phyloP scores from a whole-genome alignment of 169 alveolate genomes.

The Toxoplasma gondii region DNA sequence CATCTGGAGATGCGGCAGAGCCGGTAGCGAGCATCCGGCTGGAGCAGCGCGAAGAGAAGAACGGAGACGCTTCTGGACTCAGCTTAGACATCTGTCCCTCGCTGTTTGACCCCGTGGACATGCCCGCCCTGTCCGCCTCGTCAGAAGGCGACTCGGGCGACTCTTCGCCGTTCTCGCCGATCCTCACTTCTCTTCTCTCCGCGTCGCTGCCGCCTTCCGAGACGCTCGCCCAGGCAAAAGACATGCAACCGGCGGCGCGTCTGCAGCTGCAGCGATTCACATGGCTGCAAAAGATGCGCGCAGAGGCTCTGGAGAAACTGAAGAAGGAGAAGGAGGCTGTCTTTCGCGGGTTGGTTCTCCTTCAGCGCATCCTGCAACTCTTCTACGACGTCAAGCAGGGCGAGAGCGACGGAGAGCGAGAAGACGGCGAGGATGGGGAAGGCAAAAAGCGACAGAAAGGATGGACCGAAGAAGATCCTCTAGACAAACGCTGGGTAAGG shows the following conservation, averaged over 20 bases:
- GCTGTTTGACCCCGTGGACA: not conserved
- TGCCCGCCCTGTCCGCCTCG: not conserved
- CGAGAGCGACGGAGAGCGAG: not conserved
- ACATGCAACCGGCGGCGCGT: not conserved
- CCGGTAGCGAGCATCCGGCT: too few species aligned
- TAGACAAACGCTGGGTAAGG: not conserved
- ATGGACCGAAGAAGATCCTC: not conserved
- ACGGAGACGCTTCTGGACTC: not conserved
- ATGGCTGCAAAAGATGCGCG: slow-evolving; percentile 1
- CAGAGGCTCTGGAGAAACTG: slow-evolving; percentile 2
- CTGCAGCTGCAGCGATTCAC: not conserved
- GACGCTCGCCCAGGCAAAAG: not conserved
- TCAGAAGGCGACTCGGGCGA: not conserved
- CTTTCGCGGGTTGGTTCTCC: not conserved
- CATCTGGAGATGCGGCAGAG: too few species aligned
- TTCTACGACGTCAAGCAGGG: not conserved
- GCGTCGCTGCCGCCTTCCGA: not conserved
- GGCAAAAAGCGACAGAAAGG: not conserved
- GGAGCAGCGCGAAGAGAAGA: too few species aligned
- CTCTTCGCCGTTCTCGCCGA: not conserved
- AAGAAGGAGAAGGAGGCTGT: not conserved
- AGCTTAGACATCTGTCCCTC: not conserved
- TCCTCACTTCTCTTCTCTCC: not conserved
- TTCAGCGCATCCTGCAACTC: not conserved
- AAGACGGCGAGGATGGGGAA: not conserved